phyloP scores from a whole-genome alignment of 208 protist genomes.

The Leishmania gerbilli region DNA sequence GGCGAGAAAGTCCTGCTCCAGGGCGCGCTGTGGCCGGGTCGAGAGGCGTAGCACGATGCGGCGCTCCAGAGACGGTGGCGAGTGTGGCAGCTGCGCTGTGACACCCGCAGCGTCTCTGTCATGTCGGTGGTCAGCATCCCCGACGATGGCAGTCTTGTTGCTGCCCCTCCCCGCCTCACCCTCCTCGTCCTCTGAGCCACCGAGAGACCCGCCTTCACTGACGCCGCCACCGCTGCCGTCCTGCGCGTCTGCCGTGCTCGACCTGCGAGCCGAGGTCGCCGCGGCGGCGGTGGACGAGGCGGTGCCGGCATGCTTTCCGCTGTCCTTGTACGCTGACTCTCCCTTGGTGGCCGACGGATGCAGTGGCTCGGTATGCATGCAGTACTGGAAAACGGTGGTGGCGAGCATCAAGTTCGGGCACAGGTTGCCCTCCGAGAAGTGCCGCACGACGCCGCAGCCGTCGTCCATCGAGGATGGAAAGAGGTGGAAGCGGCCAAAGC shows the following conservation, averaged over 20 bases:
- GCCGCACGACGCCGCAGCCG: constrained; percentile 23
- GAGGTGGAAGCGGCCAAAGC: constrained; percentile 59
- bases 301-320: neutral
- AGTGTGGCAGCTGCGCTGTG: neutral
- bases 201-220: neutral
- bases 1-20: constrained; percentile 30
- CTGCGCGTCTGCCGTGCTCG: constrained; percentile 18
- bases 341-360: neutral
- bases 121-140: neutral
- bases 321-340: neutral
- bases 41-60: constrained; percentile 27
- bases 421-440: constrained; percentile 36
- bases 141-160: neutral
- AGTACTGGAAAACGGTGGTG: constrained; percentile 30
- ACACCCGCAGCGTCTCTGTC: neutral
- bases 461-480: constrained; percentile 26
- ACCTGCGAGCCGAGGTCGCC: constrained; percentile 4
- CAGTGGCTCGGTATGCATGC: constrained; percentile 21
- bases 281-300: constrained; percentile 1
- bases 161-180: neutral
- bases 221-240: constrained; percentile 12
- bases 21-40: constrained; percentile 25
- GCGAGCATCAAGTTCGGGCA: constrained; percentile 31
- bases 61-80: neutral
- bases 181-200: neutral